Percentiles rank a stretch among this genome's conserved stretches.
phyloP scores from a whole-genome alignment of 129 eudicot genomes.

The Ambrosia artemisiifolia region DNA sequence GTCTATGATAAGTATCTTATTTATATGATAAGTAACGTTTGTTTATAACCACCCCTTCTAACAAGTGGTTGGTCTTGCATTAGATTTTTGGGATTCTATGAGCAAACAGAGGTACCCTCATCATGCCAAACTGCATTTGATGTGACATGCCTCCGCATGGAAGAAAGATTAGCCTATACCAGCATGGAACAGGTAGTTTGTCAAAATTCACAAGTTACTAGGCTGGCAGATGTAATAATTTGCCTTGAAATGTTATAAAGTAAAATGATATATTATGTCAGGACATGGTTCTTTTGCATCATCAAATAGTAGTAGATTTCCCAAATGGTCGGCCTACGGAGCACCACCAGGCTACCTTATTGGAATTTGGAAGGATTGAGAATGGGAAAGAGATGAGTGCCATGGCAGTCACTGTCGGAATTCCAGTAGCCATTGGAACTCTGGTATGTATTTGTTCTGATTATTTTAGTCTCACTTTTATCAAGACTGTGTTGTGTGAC shows the following conservation, averaged over 20 bases:
- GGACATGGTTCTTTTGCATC: conserved; percentile 98
- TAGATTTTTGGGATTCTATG: conserved; percentile 84
- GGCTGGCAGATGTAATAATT: not conserved
- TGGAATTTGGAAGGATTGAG: conserved; percentile 69
- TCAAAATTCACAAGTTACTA: not conserved
- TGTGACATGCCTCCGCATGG: conserved; percentile 88
- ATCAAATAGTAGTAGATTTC: conserved; percentile 75
- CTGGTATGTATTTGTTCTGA: conserved; percentile 45
- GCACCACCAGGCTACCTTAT: conserved; percentile 61
- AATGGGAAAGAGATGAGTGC: conserved; percentile 57
- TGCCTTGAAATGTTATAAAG: no score
- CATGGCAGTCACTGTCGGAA: conserved; percentile 91
- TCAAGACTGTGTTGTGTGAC: conserved; percentile 1
- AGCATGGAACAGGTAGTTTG: conserved; percentile 61
- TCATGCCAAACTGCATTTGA: conserved; percentile 83
- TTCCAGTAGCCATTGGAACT: conserved; percentile 93
- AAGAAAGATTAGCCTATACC: conserved; percentile 77
- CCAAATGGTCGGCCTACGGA: conserved; percentile 55
- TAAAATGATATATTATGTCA: conserved; percentile 25
- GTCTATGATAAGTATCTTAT: no score
- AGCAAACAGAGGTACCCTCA: conserved; percentile 56
- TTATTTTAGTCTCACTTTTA: not conserved
- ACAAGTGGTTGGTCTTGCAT: conserved; percentile 9
- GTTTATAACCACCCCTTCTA: not conserved
- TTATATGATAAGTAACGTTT: no score